These are phyloP conservation scores for Pelargonium cotyledonis DNA, from an alignment of 441 rosid genomes.

Conservation along the genomic window DNA sequence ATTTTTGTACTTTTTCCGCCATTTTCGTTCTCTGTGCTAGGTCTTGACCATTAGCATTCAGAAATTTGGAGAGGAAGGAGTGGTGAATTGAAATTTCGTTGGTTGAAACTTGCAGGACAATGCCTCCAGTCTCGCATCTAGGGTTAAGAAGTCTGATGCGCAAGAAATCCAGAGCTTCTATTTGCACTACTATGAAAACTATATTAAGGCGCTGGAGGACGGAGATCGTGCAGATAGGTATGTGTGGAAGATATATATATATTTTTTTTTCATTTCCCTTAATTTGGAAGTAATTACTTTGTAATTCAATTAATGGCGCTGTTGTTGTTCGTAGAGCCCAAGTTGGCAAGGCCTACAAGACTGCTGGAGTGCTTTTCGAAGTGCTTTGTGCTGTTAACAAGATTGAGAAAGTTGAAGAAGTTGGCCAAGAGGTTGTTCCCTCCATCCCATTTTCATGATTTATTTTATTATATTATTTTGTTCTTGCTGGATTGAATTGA, in stretches of 20 bases:
- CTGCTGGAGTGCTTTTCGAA: conserved; percentile 97
- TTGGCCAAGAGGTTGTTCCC: conserved; percentile 85
- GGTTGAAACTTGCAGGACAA: conserved; percentile 49
- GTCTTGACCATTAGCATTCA: too few species aligned
- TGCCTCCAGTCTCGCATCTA: conserved; percentile 90
- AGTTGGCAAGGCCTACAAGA: conserved; percentile 96
- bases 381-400: conserved; percentile 94
- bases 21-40: not conserved
- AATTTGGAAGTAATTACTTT: conserved; percentile 6
- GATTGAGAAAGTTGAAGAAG: conserved; percentile 97
- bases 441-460: conserved; percentile 9
- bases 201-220: conserved; percentile 80
- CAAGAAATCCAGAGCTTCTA: conserved; percentile 93
- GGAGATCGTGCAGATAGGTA: conserved; percentile 96
- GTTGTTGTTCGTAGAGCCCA: conserved; percentile 54
- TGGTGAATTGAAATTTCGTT: conserved; percentile 17
- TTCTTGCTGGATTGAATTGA: conserved; percentile 11
- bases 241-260: not conserved
- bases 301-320: conserved; percentile 17
- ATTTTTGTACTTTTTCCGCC: not conserved
- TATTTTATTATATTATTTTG: conserved; percentile 6
- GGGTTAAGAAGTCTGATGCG: conserved; percentile 90
- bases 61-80: not conserved
- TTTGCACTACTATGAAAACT: conserved; percentile 86
- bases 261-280: not conserved